Evolutionary conservation across 768 basidiomycete species (phyloP), one percentile per base, ranked within the genome.

Genomic region (Trichaptum fuscoviolaceum): DNA sequence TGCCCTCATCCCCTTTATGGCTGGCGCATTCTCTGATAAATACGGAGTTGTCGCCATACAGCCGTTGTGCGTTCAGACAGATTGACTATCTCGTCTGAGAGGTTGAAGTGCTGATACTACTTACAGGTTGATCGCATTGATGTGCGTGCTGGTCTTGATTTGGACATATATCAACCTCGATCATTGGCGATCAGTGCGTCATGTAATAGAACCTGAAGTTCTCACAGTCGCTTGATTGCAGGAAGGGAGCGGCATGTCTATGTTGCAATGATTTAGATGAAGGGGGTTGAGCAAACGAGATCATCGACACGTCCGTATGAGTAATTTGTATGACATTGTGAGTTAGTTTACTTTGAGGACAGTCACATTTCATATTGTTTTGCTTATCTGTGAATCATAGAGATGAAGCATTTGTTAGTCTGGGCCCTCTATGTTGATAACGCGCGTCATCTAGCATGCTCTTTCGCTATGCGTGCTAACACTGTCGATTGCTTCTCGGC

Each of bases 1-100:
- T 57, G 91, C 91, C 0, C 68, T 89, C 6, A 71, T 92, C 4
- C 91, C 92, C 0, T 91, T 93, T 70, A 81, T 91, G 67, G 88
- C 88, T 0, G 90, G 91, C 24, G 82, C 86, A 1, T 82, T 93
- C 23, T 84, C 91, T 6, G 80, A 81, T 26, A 85, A 81, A 67
- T 83, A 85, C 52, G 90, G 83, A 0, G 88, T 90, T 57, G 77
- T 79, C 66, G 83, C 80, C 68, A 72, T 90, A 65, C 87, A 88
- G 69, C 88, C 88, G 7, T 73, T 89, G 87, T 89, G 68, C 73
- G 87, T 76, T 7, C 26, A 64, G 36, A 24, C 64, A 35, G 57
- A 58, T 42, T 26, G 15, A 67, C 24, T 18, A 6, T 52, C 67
- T 52, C 8, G 52, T 58, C 18, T 36, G n/a, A 34, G 17, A 62